Evolutionary conservation across 2,329 filamentous ascomycete species (phyloP), one percentile per base, ranked within the genome.

Genomic region (Cladosporium sp.): DNA sequence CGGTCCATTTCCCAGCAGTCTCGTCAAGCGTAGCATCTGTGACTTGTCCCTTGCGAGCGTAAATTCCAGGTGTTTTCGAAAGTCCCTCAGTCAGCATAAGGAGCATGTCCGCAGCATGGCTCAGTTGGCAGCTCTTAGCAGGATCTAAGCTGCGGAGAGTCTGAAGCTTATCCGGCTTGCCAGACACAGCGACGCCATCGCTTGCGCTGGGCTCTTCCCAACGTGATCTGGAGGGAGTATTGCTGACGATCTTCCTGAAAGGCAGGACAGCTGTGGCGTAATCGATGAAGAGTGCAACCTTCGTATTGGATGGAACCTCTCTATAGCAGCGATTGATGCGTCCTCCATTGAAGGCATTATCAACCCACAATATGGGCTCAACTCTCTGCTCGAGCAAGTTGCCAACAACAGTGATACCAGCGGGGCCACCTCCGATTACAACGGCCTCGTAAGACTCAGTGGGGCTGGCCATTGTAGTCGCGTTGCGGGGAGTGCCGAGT

Each of bases 231-330:
- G 74, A 74, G 12, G 75, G 74, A 2, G 79, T 74, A 20, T 71
- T 73, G 51, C 79, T 74, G 51, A 81, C 73, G 47, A 86, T 78
- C 17, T 78, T 71, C 60, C 75, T 74, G 67, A 87, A 85, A 0
- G 82, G 75, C 37, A 78, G 70, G 1, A 82, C 70, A 1, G 78
- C 82, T 17, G 80, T 76, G 17, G 82, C 82, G 69, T 81, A 87
- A 28, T 81, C 75, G 59, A 83, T 72, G 67, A 87, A 87, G 20
- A 84, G 74, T 45, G 78, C 77, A 42, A 84, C 83, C 66, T 84
- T 86, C 59, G 84, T 87, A 68, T 87, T 87, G 65, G 78, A 82
- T 62, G 84, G 84, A 19, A 87, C 84, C 66, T 86, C 83, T 50
- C 83, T 77, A 67, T 87, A 87, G 66, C 75, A 76, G 60, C 75